Conservation (phyloP, 2,329 filamentous ascomycete genomes). For the Pseudocercospora musae region DNA sequence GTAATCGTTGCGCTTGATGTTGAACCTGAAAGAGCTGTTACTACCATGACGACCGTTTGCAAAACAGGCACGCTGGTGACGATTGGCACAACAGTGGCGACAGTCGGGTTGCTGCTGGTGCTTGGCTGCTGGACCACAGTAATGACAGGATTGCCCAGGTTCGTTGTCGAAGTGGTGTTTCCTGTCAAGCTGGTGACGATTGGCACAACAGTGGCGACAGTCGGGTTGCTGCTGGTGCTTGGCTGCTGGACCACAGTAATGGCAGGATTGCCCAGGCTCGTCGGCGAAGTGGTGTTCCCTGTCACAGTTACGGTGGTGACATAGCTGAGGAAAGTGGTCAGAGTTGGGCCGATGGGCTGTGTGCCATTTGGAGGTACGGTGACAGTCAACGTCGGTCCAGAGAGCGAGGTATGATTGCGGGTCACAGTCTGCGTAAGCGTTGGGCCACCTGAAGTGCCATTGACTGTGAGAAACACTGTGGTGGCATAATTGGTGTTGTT, state of each 20-base stretch:
- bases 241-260: background rate
- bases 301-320: background rate
- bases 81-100: constrained; percentile 11
- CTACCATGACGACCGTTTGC: constrained; percentile 15
- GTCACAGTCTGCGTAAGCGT: constrained; percentile 10
- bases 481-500: constrained; percentile 8
- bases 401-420: constrained; percentile 1
- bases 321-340: constrained; percentile 2
- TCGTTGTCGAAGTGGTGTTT: background rate
- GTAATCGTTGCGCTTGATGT: background rate
- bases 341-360: background rate
- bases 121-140: constrained; percentile 1
- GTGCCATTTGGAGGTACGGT: constrained; percentile 14
- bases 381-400: constrained; percentile 12
- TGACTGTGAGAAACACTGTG: constrained; percentile 13
- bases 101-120: constrained; percentile 6
- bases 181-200: background rate
- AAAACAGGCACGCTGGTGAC: constrained; percentile 13
- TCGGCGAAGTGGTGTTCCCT: background rate
- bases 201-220: background rate
- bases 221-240: constrained; percentile 7
- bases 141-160: constrained; percentile 2
- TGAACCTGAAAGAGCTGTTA: constrained; percentile 14
- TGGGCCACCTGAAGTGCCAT: constrained; percentile 4
- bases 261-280: constrained; percentile 1